Percentiles rank a stretch among this genome's conserved stretches.
Conservation (phyloP, 2,329 filamentous ascomycete genomes). For the Rugonectria rugulosa region DNA sequence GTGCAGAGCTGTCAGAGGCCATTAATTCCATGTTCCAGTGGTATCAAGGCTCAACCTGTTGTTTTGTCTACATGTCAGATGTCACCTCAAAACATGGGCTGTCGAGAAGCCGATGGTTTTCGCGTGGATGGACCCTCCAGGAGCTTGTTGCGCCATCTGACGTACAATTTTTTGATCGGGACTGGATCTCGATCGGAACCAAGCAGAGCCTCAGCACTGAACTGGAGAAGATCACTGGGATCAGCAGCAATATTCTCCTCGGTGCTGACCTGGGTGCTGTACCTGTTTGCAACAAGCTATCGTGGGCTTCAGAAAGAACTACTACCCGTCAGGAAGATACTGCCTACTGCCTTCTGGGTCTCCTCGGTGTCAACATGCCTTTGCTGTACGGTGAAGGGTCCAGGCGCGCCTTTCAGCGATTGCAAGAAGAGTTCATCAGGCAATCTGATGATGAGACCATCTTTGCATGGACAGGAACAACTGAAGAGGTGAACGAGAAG, state of each 20-base stretch:
- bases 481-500: not conserved
- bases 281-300: not conserved
- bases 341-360: slow-evolving; percentile 1
- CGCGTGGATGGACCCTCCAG: not conserved
- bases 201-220: not conserved
- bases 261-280: not conserved
- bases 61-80: slow-evolving; percentile 1
- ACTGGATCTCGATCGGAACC: not conserved
- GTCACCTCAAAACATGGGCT: not conserved
- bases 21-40: slow-evolving; percentile 14
- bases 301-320: not conserved
- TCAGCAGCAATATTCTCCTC: not conserved
- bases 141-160: slow-evolving; percentile 1
- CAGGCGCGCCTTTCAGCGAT: not conserved
- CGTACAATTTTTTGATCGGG: not conserved
- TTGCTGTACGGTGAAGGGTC: not conserved
- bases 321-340: slow-evolving; percentile 1
- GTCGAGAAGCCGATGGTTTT: not conserved
- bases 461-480: not conserved
- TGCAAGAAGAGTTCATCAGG: slow-evolving; percentile 1
- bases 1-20: slow-evolving; percentile 3
- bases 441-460: slow-evolving; percentile 1
- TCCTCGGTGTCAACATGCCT: slow-evolving; percentile 3
- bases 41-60: not conserved
- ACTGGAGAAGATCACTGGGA: not conserved